phyloP scores from a whole-genome alignment of 176 grass and related monocot genomes.

The Hordeum vulgare region DNA sequence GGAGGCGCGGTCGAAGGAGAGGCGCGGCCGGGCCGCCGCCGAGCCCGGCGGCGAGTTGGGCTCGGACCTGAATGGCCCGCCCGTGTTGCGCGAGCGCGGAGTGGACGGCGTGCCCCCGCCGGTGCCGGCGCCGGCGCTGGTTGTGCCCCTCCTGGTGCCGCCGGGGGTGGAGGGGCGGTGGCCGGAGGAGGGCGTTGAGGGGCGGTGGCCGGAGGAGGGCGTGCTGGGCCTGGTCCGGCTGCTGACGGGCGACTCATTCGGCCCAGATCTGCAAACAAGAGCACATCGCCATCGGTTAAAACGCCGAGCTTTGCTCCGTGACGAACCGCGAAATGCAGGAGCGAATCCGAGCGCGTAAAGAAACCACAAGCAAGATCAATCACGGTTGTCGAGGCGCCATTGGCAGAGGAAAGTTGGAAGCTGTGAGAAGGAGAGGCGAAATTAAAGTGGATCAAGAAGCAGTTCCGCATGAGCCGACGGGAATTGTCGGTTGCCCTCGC shows the following conservation, averaged over 20 bases:
- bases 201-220: too few species aligned
- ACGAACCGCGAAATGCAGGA: neutral
- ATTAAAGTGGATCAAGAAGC: neutral
- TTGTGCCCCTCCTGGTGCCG: slow-evolving; percentile 22
- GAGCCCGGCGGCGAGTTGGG: too few species aligned
- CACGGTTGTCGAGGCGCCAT: neutral
- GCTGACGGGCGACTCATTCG: too few species aligned
- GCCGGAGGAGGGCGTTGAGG: slow-evolving; percentile 34
- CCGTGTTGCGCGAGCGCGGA: too few species aligned
- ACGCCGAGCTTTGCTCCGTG: neutral
- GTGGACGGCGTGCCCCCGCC: slow-evolving; percentile 44
- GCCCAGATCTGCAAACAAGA: slow-evolving; percentile 66
- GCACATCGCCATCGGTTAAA: neutral
- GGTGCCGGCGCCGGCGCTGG: neutral
- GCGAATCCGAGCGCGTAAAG: neutral
- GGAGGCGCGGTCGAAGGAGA: too few species aligned
- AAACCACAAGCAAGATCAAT: neutral
- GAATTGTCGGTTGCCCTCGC: neutral
- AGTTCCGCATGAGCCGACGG: neutral
- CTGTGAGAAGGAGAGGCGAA: neutral
- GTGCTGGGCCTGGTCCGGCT: too few species aligned
- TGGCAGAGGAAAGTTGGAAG: neutral
- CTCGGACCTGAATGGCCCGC: too few species aligned
- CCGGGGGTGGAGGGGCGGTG: slow-evolving; percentile 41
- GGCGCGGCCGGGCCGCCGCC: too few species aligned